These are phyloP conservation scores for Ricinus communis DNA, from an alignment of 345 rosid species.

Conservation along the genomic window DNA sequence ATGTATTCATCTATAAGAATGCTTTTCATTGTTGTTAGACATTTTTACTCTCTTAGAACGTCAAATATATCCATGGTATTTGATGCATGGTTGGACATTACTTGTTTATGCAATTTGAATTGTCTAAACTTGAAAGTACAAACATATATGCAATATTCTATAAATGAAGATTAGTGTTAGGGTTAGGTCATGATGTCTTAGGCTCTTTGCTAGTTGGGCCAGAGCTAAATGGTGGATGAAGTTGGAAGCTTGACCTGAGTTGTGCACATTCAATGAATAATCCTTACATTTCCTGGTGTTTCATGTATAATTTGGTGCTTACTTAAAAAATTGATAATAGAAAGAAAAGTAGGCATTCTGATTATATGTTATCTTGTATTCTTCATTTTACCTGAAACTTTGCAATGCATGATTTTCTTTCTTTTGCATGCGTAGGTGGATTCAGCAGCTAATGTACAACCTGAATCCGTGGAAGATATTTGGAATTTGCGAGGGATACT, in stretches of 20 bases:
- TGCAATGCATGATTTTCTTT: not conserved
- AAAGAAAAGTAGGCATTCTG: not conserved
- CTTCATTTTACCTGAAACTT: not conserved
- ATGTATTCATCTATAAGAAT: constrained; percentile 19
- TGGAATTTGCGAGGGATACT: constrained; percentile 96
- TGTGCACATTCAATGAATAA: not conserved
- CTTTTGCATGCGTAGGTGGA: constrained; percentile 57
- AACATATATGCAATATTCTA: not conserved
- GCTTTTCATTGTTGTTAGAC: not conserved
- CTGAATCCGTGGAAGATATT: constrained; percentile 69
- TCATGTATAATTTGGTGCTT: not conserved
- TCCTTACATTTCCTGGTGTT: not conserved
- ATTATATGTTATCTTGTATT: not conserved
- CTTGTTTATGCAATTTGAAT: not conserved
- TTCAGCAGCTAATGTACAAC: constrained; percentile 89
- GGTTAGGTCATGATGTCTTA: not conserved
- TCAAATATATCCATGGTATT: not conserved
- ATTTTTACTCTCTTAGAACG: not conserved
- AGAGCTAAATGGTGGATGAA: too few relatives aligned
- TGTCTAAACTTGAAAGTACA: too few relatives aligned
- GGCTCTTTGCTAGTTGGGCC: not conserved
- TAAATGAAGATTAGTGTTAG: not conserved
- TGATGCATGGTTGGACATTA: not conserved
- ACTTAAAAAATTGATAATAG: not conserved
- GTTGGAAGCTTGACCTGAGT: not conserved